phyloP scores from a whole-genome alignment of 768 basidiomycete species.

The Naganishia vaughanmartiniae region DNA sequence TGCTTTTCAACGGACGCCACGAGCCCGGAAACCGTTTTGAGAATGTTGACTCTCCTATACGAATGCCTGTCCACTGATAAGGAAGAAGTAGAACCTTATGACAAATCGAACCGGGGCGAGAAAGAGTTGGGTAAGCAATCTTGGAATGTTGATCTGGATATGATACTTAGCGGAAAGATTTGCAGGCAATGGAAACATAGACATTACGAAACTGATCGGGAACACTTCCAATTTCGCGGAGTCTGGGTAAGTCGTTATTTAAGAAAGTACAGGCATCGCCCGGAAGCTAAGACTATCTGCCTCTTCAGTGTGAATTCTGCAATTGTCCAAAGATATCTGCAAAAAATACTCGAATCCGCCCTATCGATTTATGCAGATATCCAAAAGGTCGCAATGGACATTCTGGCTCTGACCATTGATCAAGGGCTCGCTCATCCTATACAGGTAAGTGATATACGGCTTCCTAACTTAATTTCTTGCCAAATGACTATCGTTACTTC shows the following conservation, averaged over 20 bases:
- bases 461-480: not conserved
- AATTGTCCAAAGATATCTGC: constrained; percentile 86
- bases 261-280: not conserved
- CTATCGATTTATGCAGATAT: constrained; percentile 68
- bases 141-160: too few relatives aligned
- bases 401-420: constrained; percentile 85
- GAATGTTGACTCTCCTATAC: constrained; percentile 27
- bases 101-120: not conserved
- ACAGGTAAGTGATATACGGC: constrained; percentile 58
- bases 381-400: constrained; percentile 81
- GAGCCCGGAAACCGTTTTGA: constrained; percentile 66
- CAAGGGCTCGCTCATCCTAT: constrained; percentile 95
- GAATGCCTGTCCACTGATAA: constrained; percentile 55
- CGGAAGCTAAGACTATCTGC: not conserved
- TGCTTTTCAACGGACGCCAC: constrained; percentile 75
- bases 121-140: constrained; percentile 45
- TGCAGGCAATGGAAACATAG: constrained; percentile 36
- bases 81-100: constrained; percentile 54
- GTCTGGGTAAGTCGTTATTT: constrained; percentile 68
- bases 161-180: not conserved
- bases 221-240: constrained; percentile 95
- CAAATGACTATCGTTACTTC: not conserved
- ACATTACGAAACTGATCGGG: constrained; percentile 91
- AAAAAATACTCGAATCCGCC: constrained; percentile 75
- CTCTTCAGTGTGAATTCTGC: constrained; percentile 70